These are phyloP conservation scores for Penicillium bialowiezense DNA, from an alignment of 495 filamentous ascomycete species.

Conservation along the genomic window DNA sequence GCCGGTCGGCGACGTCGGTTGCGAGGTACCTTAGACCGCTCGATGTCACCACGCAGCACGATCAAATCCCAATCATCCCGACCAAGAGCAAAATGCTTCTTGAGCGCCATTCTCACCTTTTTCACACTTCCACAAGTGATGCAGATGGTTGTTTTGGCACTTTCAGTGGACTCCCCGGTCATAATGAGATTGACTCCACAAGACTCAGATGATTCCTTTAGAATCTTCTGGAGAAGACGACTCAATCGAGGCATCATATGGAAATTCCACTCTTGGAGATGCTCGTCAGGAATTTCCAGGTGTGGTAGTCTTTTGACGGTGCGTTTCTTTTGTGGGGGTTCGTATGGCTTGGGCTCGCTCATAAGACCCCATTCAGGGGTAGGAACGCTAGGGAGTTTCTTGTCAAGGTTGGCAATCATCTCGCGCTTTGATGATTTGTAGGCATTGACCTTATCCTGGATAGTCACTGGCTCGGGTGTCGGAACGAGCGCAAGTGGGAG, in stretches of 20 bases:
- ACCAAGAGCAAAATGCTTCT: constrained; percentile 67
- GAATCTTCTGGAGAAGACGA: constrained; percentile 61
- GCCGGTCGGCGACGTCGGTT: constrained; percentile 45
- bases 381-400: constrained; percentile 22
- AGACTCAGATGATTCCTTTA: constrained; percentile 60
- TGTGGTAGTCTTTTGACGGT: constrained; percentile 45
- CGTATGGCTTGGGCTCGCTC: constrained; percentile 23
- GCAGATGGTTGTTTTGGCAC: constrained; percentile 69
- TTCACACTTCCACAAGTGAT: constrained; percentile 70
- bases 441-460: constrained; percentile 19
- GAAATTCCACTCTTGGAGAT: constrained; percentile 68
- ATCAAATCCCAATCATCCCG: constrained; percentile 52
- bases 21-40: constrained; percentile 59
- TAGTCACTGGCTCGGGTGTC: constrained; percentile 29
- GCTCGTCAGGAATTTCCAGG: constrained; percentile 55
- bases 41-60: constrained; percentile 68
- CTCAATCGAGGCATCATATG: constrained; percentile 70
- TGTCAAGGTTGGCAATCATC: constrained; percentile 16
- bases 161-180: constrained; percentile 63
- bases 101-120: constrained; percentile 66
- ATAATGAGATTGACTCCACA: constrained; percentile 73
- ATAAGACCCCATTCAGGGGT: constrained; percentile 22
- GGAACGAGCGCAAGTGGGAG: constrained; percentile 45
- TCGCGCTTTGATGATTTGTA: constrained; percentile 14
- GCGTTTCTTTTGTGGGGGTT: constrained; percentile 37